Evolutionary conservation across 768 basidiomycete species (phyloP).

Genomic region (Dioszegia crocea): DNA sequence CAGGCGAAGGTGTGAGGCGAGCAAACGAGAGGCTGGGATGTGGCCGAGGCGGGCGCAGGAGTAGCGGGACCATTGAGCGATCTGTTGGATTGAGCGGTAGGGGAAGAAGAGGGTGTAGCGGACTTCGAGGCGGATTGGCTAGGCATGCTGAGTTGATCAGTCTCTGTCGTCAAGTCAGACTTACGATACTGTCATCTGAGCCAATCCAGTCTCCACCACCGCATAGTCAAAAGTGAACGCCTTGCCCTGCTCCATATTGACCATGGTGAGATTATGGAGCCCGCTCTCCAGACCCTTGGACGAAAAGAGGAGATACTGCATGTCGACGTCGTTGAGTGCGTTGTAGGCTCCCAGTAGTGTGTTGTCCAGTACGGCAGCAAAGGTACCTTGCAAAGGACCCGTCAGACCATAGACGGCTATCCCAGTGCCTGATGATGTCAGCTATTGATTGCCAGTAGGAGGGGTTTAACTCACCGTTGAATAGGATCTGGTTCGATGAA

Average conservation of each 20-base stretch:
- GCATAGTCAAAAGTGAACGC: slow-evolving; percentile 33
- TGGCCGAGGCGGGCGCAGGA: too few species aligned
- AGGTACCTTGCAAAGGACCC: slow-evolving; percentile 21
- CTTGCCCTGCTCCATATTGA: slow-evolving; percentile 5
- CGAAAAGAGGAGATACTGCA: slow-evolving; percentile 17
- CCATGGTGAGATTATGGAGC: slow-evolving; percentile 19
- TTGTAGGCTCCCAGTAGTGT: slow-evolving; percentile 10
- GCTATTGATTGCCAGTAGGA: neutral
- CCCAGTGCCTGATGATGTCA: slow-evolving; percentile 21
- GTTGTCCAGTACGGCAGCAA: slow-evolving; percentile 20
- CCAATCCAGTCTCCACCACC: slow-evolving; percentile 8
- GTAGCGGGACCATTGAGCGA: too few species aligned
- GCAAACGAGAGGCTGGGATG: too few species aligned
- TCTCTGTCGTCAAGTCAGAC: too few species aligned
- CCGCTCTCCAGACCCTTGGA: slow-evolving; percentile 18
- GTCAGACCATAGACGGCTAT: slow-evolving; percentile 27
- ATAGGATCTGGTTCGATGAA: slow-evolving; percentile 15
- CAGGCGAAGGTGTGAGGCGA: neutral
- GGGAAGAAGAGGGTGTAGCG: neutral
- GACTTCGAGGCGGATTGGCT: neutral
- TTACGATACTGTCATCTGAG: neutral
- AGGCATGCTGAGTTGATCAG: too few species aligned
- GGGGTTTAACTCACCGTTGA: slow-evolving; percentile 20
- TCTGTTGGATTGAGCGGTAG: too few species aligned
- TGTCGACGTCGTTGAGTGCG: neutral